These are phyloP conservation scores for Capsicum chinense DNA, from an alignment of 257 asterid genomes.

Conservation along the genomic window DNA sequence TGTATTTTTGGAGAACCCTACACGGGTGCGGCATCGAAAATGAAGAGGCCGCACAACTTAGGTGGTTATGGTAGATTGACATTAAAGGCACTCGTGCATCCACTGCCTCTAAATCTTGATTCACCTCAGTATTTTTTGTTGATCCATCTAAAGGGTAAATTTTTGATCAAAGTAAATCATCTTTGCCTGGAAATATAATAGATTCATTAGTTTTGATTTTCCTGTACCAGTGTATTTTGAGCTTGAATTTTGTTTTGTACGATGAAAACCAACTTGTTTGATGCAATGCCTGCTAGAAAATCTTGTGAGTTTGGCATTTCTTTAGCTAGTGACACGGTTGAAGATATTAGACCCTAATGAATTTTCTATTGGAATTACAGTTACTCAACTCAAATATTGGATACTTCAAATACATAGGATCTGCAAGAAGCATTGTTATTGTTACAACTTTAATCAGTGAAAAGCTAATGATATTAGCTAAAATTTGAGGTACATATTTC, in stretches of 20 bases:
- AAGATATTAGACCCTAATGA: slow-evolving; percentile 1
- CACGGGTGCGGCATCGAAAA: too few species aligned
- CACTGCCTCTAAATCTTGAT: neutral
- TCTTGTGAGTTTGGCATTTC: neutral
- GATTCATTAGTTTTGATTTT: neutral
- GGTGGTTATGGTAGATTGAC: neutral
- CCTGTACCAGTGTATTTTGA: neutral
- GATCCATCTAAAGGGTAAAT: neutral
- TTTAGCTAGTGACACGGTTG: neutral
- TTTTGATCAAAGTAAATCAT: neutral
- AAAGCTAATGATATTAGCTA: slow-evolving; percentile 6
- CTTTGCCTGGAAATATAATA: neutral
- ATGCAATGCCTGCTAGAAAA: slow-evolving; percentile 41
- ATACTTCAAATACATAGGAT: slow-evolving; percentile 19
- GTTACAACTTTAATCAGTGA: neutral
- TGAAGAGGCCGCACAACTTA: too few species aligned
- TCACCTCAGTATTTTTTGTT: neutral
- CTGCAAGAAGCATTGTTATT: neutral
- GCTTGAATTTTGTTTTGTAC: neutral
- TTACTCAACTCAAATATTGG: neutral
- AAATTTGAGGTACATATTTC: slow-evolving; percentile 13
- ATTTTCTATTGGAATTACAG: neutral
- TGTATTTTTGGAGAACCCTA: too few species aligned
- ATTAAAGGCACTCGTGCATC: neutral
- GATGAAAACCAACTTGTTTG: slow-evolving; percentile 45